Base-by-base conservation (phyloP, 2,329 filamentous ascomycete genomes). In the Rutstroemia sp. region DNA sequence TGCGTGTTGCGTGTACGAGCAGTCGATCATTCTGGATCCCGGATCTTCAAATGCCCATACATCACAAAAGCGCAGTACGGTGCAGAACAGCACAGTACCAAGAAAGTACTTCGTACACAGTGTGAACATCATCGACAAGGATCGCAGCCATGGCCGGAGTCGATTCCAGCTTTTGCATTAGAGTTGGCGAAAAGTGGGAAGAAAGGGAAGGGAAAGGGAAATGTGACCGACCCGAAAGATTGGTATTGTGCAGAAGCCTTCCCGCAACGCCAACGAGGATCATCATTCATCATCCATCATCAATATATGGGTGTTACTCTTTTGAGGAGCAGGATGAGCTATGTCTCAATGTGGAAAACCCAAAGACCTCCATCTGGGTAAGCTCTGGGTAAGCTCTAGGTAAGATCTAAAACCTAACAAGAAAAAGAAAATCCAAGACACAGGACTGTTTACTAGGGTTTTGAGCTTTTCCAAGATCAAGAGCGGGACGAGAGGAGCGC, bases 211-310 rank as follows among this genome's bases (percentile, higher is more conserved):
- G 7, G 14, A 25, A 23, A 25, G 44, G 8, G 19, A 36, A 21
- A 51, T 14, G 39, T 55, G 46, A 55, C 17, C 38, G 39, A 50
- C 53, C 53, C 53, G 46, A 55, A 55, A 55, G 53, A 45, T 51
- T 55, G 53, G 46, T 55, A 55, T 44, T 55, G 38, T 36, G 46
- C 46, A 55, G 46, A 55, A 55, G 53, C 53, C 53, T 42, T 55
- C 53, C 53, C 53, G 53, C 46, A 45, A 51, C 53, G 46, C 53
- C 53, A 55, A 55, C 53, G 53, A 55, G 53, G 53, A 51, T 55
- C 53, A 55, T 44, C 21, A 16, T 30, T n/a, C 38, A 55, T 44
- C 21, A 16, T 17, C 9, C 38, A 55, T 50, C 38, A 50, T 42
- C 36, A 55, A 44, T 42, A 55, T 44, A 55, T 50, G 36, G 23